Conservation (phyloP, 2,329 filamentous ascomycete species). For the Ophioceras dolichostomum region DNA sequence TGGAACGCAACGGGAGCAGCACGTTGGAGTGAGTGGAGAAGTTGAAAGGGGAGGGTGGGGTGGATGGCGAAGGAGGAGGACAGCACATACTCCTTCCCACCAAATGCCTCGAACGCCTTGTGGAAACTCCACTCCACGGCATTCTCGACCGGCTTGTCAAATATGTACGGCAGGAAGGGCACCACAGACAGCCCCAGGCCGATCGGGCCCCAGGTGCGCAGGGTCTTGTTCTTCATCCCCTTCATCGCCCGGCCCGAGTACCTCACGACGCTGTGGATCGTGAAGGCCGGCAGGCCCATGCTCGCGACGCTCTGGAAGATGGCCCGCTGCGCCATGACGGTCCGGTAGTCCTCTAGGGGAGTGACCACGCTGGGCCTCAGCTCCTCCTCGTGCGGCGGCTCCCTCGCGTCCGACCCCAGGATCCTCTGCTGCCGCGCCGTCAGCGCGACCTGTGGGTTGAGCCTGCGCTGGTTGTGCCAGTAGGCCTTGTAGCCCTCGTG, state of each 20-base stretch:
- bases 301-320: conserved; percentile 84
- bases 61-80: no score
- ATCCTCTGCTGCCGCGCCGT: conserved; percentile 34
- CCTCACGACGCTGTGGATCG: conserved; percentile 82
- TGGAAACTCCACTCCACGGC: conserved; percentile 88
- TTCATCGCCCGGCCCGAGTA: conserved; percentile 86
- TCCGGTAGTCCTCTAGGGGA: conserved; percentile 78
- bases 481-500: conserved; percentile 96
- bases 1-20: no score
- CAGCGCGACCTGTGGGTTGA: conserved; percentile 54
- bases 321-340: conserved; percentile 81
- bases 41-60: no score
- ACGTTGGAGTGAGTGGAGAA: no score
- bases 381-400: conserved; percentile 11
- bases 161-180: conserved; percentile 71
- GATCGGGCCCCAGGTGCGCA: conserved; percentile 84
- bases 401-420: conserved; percentile 24
- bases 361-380: conserved; percentile 32
- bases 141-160: conserved; percentile 86
- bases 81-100: conserved; percentile 33
- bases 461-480: conserved; percentile 64
- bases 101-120: conserved; percentile 62
- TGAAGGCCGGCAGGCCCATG: conserved; percentile 91
- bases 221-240: conserved; percentile 57
- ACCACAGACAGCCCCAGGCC: conserved; percentile 69